Base-by-base conservation (phyloP, 306 rosid species). In the Acacia confusa region DNA sequence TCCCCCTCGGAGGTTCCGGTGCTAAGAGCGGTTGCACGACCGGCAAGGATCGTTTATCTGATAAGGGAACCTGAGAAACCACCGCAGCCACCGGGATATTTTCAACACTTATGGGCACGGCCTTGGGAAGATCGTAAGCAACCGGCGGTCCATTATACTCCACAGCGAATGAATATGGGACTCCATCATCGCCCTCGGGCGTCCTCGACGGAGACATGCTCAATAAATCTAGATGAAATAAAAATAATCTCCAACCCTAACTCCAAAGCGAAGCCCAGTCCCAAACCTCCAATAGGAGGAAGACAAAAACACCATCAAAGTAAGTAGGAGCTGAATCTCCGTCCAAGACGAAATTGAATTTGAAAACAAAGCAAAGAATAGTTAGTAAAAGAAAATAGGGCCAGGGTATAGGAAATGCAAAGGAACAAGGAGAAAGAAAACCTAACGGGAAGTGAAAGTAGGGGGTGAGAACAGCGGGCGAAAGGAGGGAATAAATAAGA, bases 11-110 rank as follows among this genome's bases (percentile, higher is more conserved):
- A 57, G 82, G 70, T 60, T 85, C 89, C 60, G 90, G 88, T 8
- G 91, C 84, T 1, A 88, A 58, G 16, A 95, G 86, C 70, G 97
- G 93, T 66, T 96, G 98, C 61, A 92, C 99, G 65, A 96, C 99
- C 9, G 99, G 98, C 86, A 93, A 68, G 3, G 92, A 80, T 53
- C 89, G 20, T 15, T 86, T 85, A 57, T 89, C 86, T 9, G 91
- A 66, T 45, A 88, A 41, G 3, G 91, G 58, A 7, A 90, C 88
- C 81, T 89, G 87, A 3, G 86, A 80, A 4, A 90, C 92, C 47
- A 84, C 94, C 0, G 91, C 85, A 16, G 93, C 92, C 72, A 91
- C 91, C 24, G 97, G 96, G 82, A 89, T 88, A 34, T 66, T 82
- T 77, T 86, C 93, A 2, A 93, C 90, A 85, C 79, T 82, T 77